Conservation (phyloP, 1,284 basidiomycete genomes). For the Puccinia triticina region DNA sequence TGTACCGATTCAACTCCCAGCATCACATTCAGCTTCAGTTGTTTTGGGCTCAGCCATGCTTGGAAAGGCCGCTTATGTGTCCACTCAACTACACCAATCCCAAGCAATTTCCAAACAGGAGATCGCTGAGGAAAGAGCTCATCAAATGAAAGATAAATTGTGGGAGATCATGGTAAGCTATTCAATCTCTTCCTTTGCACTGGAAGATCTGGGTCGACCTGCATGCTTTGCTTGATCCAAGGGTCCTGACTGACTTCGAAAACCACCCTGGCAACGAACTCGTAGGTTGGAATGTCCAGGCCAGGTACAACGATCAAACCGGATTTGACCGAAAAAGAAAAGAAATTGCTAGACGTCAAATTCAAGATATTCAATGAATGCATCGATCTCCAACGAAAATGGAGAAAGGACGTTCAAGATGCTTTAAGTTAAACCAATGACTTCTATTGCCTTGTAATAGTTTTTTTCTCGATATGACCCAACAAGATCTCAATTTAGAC, state of each 20-base stretch:
- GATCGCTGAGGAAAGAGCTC: conserved; percentile 63
- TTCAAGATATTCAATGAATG: conserved; percentile 89
- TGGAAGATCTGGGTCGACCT: not conserved
- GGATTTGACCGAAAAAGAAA: conserved; percentile 68
- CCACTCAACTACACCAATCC: conserved; percentile 59
- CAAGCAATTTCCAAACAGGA: conserved; percentile 61
- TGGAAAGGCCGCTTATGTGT: conserved; percentile 80
- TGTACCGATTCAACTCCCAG: conserved; percentile 81
- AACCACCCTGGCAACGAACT: not conserved
- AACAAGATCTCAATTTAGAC: not conserved
- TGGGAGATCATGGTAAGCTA: conserved; percentile 87
- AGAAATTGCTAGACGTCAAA: conserved; percentile 80
- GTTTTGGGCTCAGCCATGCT: conserved; percentile 92
- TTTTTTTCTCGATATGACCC: not conserved
- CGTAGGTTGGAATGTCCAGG: conserved; percentile 85
- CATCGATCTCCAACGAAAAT: conserved; percentile 82
- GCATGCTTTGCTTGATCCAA: not conserved
- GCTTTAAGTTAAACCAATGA: conserved; percentile 50
- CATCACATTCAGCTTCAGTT: conserved; percentile 76
- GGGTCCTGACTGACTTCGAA: not conserved
- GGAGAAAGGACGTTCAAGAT: conserved; percentile 63
- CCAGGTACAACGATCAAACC: conserved; percentile 77
- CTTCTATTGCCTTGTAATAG: not conserved
- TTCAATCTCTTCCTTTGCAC: not conserved
- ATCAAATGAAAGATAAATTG: conserved; percentile 70